These are phyloP conservation scores for Emmonsia crescens DNA, from an alignment of 2,329 filamentous ascomycete species.

Conservation along the genomic window DNA sequence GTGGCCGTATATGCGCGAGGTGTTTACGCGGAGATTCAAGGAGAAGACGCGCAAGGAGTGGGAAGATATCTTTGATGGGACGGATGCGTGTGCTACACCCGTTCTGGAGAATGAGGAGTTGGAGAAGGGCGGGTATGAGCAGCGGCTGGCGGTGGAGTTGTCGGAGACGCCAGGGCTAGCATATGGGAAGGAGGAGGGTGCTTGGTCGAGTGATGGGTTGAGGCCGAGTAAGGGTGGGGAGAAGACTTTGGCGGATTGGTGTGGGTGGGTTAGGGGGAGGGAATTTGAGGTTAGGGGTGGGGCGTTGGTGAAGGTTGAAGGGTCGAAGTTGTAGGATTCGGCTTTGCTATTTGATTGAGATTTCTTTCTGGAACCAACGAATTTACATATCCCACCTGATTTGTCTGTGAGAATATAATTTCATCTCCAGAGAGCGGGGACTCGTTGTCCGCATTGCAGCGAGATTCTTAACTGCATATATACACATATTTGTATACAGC, in stretches of 20 bases:
- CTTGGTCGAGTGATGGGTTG: conserved; percentile 54
- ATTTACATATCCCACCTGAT: background rate
- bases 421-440: too few relatives aligned
- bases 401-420: too few relatives aligned
- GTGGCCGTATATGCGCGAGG: conserved; percentile 56
- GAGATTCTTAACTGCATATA: too few relatives aligned
- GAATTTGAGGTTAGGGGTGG: conserved; percentile 60
- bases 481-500: too few relatives aligned
- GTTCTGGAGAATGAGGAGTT: conserved; percentile 68
- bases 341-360: background rate
- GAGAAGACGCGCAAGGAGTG: conserved; percentile 63
- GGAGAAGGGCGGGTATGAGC: conserved; percentile 44
- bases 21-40: conserved; percentile 56
- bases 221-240: conserved; percentile 62
- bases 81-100: conserved; percentile 86
- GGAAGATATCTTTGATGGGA: conserved; percentile 78
- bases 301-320: conserved; percentile 45
- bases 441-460: too few relatives aligned
- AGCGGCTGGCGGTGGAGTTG: conserved; percentile 41
- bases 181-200: conserved; percentile 49
- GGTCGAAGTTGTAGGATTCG: conserved; percentile 10
- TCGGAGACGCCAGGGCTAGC: conserved; percentile 57
- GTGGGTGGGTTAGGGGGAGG: conserved; percentile 61
- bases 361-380: background rate
- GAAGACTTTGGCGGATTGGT: conserved; percentile 57